A percentile compares a stretch with the other conserved stretches of the same genome.
These are phyloP conservation scores for Podaxis rugospora DNA, from an alignment of 768 basidiomycete genomes.

Conservation along the genomic window DNA sequence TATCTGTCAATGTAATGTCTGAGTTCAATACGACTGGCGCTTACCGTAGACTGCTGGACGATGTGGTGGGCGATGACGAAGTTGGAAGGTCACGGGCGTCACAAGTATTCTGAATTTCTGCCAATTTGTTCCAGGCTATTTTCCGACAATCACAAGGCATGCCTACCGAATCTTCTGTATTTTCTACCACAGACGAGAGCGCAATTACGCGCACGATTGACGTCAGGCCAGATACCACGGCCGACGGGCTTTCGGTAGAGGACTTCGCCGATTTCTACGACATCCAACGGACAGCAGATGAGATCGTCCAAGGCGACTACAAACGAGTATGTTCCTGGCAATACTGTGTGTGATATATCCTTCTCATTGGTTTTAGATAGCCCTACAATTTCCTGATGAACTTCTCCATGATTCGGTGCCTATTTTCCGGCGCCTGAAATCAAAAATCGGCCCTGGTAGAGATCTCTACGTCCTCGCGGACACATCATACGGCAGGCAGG, in stretches of 20 bases:
- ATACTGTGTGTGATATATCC: neutral
- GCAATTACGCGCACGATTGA: conserved; percentile 11
- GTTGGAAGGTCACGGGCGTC: neutral
- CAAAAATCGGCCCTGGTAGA: conserved; percentile 32
- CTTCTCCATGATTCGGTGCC: conserved; percentile 83
- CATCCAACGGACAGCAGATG: conserved; percentile 57
- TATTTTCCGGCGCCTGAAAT: conserved; percentile 68
- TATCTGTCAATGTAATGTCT: neutral
- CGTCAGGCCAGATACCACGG: neutral
- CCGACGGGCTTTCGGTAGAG: conserved; percentile 20
- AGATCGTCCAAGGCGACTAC: conserved; percentile 59
- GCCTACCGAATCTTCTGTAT: conserved; percentile 30
- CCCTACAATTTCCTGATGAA: conserved; percentile 95
- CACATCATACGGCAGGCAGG: conserved; percentile 94
- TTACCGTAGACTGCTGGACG: neutral
- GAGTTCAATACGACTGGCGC: neutral
- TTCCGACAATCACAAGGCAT: conserved; percentile 6
- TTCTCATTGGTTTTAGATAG: conserved; percentile 48
- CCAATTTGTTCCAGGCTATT: neutral
- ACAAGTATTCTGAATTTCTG: neutral
- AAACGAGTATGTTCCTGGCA: conserved; percentile 51
- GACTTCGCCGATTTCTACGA: conserved; percentile 71
- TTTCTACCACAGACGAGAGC: conserved; percentile 46
- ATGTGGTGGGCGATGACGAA: conserved; percentile 4
- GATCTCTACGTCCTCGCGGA: conserved; percentile 94